Base-by-base conservation (phyloP, 306 rosid species). In the Pyrus betulifolia region DNA sequence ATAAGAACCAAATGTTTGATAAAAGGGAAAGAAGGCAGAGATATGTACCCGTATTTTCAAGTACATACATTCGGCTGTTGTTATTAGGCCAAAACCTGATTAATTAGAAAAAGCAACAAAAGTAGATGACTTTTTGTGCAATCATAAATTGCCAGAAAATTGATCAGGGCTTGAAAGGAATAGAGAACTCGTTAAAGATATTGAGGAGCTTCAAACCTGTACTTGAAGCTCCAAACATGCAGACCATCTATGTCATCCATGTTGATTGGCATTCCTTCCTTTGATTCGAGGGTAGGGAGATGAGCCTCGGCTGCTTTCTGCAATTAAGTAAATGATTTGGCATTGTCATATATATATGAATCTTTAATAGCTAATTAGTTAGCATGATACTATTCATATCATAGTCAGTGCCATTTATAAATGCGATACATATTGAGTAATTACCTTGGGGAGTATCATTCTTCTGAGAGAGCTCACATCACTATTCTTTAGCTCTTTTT, bases 41-140 rank as follows among this genome's bases (percentile, higher is more conserved):
- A 55, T 40, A 8, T 6, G n/a, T 92, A 94, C 98, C 98, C 0
- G 98, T 94, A 28, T 92, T 94, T 76, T 94, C 98, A 38, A 94
- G 96, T n/a, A 94, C 97, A 61, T 94, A 94, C 98, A 94, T 94
- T 80, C 98, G 69, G 72, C 98, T 94, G 25, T 94, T 94, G 87
- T 94, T 94, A 69, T 94, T 94, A 7, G 98, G 98, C 98, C 98
- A 94, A 79, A 84, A 94, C 84, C 98, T 94, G 88, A 85, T 28
- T 70, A 52, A n/a, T 66, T 61, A 38, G 27, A 40, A 14, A n/a
- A 46, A 15, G 42, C 2, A 59, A 60, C 8, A 77, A 1, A 58
- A 21, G 68, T n/a, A 54, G 4, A 28, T 35, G 54, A 14, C 38
- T 21, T 19, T 21, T 22, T 66, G 0, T 21, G 28, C 63, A 55